Evolutionary conservation across 2,329 filamentous ascomycete genomes (phyloP), one percentile per base, ranked within the genome.

Genomic region (Aspergillus persii): DNA sequence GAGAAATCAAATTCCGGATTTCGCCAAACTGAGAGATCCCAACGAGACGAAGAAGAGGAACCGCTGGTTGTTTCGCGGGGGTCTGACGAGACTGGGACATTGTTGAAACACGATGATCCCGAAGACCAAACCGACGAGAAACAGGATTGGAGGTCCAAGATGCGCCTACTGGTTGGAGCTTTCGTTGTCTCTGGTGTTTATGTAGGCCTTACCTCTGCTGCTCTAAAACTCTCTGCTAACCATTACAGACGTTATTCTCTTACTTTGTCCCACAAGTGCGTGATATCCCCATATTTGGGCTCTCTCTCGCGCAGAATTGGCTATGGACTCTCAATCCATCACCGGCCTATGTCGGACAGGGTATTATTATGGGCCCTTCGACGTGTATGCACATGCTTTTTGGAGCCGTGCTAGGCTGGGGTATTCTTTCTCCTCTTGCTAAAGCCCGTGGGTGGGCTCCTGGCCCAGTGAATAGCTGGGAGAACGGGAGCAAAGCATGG

Each of bases 301-400:
- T 83, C 0, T 77, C 84, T 2, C 84, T 96, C 6, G 92, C 92
- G 0, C 78, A 84, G 1, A 86, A 86, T 2, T 99, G 94, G 94
- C 84, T 97, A 1, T 99, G 95, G 95, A 95, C 91, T 0, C 80
- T 99, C 6, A 99, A 99, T 66, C 95, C 95, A 0, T 97, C 92
- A 50, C 89, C 96, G n/a, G 95, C 95, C 2, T 99, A 99, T 73
- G 87, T 98, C 29, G 95, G 95, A 0, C 95, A 99, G 77, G 95
- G 95, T 9, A 96, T 99, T 62, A 98, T 99, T 70, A 99, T 99
- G 95, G 95, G 95, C 0, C 91, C 94, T 3, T 89, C 92, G 44
- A 99, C 95, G 0, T 98, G 94, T 3, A 83, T 96, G 54, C 94
- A 98, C 68, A 99, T 99, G 95, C 84, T 96, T 1, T 79, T 98